These are phyloP conservation scores for Russula dissimulans DNA, from an alignment of 768 basidiomycete genomes.

Conservation along the genomic window DNA sequence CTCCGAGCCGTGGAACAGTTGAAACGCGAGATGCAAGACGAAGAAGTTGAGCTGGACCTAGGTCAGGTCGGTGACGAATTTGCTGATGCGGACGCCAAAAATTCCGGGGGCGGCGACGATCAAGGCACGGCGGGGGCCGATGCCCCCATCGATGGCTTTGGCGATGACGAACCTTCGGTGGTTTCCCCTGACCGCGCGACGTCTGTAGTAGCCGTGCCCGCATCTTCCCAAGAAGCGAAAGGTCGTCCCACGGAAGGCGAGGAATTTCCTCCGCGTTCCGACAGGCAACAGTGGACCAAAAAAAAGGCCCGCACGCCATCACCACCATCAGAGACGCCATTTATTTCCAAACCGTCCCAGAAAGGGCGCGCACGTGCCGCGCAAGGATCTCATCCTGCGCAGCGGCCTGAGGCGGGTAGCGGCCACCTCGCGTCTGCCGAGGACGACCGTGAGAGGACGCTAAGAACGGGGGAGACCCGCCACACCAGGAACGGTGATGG, in stretches of 20 bases:
- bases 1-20: conserved; percentile 76
- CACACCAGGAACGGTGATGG: not conserved
- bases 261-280: not conserved
- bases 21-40: conserved; percentile 64
- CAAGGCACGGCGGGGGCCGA: not conserved
- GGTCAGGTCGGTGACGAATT: not conserved
- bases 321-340: not conserved
- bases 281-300: conserved; percentile 2
- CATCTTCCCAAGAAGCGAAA: not conserved
- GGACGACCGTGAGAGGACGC: conserved; percentile 1
- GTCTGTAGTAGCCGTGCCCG: not conserved
- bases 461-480: not conserved
- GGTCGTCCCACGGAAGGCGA: not conserved
- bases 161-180: not conserved
- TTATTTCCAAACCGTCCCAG: not conserved
- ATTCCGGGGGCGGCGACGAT: not conserved
- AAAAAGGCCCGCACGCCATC: conserved; percentile 1
- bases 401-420: too few relatives aligned
- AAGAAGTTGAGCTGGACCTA: conserved; percentile 52
- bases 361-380: not conserved
- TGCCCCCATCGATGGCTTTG: not conserved
- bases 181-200: conserved; percentile 1
- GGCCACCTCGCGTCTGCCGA: not conserved
- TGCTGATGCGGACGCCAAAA: conserved; percentile 8
- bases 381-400: not conserved